Conservation (phyloP, 805 yeast species). For the Candida maesae region DNA sequence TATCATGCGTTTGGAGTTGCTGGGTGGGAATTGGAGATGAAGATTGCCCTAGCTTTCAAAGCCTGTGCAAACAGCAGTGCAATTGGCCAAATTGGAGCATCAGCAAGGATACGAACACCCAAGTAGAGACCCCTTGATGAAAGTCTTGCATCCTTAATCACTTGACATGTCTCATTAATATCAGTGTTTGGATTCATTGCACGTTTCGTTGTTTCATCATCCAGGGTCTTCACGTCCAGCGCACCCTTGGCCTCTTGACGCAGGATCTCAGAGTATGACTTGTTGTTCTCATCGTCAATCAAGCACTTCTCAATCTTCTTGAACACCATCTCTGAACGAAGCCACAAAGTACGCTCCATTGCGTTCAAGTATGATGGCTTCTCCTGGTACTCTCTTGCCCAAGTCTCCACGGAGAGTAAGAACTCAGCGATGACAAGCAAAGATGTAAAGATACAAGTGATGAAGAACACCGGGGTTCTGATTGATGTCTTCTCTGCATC, state of each 20-base stretch:
- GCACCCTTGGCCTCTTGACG: conserved; percentile 59
- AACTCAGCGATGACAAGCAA: conserved; percentile 61
- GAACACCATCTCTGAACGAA: conserved; percentile 56
- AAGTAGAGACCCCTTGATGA: conserved; percentile 57
- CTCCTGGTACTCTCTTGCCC: conserved; percentile 37
- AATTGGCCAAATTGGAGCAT: conserved; percentile 86
- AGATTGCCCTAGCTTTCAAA: conserved; percentile 58
- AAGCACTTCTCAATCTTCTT: conserved; percentile 58
- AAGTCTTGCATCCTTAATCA: conserved; percentile 46
- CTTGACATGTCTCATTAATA: conserved; percentile 39
- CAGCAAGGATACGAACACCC: conserved; percentile 75
- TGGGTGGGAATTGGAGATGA: conserved; percentile 28
- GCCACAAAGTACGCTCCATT: conserved; percentile 60
- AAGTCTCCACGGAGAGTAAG: conserved; percentile 51
- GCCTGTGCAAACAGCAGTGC: conserved; percentile 79
- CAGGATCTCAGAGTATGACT: conserved; percentile 55
- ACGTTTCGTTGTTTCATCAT: conserved; percentile 46
- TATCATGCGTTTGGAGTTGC: conserved; percentile 9
- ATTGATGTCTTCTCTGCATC: conserved; percentile 66
- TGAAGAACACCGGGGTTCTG: conserved; percentile 72
- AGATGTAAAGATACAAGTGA: conserved; percentile 65
- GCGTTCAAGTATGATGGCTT: conserved; percentile 33
- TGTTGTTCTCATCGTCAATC: conserved; percentile 47
- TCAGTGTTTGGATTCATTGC: conserved; percentile 44
- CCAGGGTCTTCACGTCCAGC: conserved; percentile 45